These are phyloP conservation scores for Mrakia hoshinonis DNA, from an alignment of 768 basidiomycete genomes.

Conservation along the genomic window DNA sequence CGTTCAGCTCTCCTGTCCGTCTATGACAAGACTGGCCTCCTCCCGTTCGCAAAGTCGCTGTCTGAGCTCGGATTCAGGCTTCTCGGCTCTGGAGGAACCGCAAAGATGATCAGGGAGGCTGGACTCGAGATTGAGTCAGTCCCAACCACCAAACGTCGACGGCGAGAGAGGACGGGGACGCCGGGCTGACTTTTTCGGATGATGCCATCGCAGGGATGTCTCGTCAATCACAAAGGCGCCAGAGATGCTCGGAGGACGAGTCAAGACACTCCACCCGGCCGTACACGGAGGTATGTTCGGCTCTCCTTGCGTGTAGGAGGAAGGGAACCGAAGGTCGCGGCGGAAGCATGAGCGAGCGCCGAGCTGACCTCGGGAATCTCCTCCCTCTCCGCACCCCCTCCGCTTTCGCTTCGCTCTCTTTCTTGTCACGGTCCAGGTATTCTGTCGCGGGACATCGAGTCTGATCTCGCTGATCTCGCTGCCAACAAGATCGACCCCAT, in stretches of 20 bases:
- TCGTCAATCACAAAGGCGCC: constrained; percentile 95
- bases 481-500: constrained; percentile 82
- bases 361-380: constrained; percentile 13
- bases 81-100: constrained; percentile 92
- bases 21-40: constrained; percentile 84
- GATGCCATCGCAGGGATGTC: constrained; percentile 62
- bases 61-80: constrained; percentile 71
- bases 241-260: constrained; percentile 96
- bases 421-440: constrained; percentile 55
- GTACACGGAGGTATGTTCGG: constrained; percentile 76
- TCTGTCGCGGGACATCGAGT: constrained; percentile 80
- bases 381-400: neutral
- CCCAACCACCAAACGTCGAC: neutral
- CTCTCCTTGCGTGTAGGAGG: neutral
- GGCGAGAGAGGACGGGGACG: neutral
- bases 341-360: neutral
- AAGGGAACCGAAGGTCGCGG: too few species aligned
- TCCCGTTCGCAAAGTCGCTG: constrained; percentile 82
- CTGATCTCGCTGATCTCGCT: constrained; percentile 76
- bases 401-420: neutral
- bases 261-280: constrained; percentile 95
- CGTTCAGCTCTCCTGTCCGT: constrained; percentile 72
- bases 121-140: constrained; percentile 83
- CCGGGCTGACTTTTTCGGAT: neutral
- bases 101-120: constrained; percentile 91